phyloP scores from a whole-genome alignment of 2,329 filamentous ascomycete genomes.

The Claviceps sorghi region DNA sequence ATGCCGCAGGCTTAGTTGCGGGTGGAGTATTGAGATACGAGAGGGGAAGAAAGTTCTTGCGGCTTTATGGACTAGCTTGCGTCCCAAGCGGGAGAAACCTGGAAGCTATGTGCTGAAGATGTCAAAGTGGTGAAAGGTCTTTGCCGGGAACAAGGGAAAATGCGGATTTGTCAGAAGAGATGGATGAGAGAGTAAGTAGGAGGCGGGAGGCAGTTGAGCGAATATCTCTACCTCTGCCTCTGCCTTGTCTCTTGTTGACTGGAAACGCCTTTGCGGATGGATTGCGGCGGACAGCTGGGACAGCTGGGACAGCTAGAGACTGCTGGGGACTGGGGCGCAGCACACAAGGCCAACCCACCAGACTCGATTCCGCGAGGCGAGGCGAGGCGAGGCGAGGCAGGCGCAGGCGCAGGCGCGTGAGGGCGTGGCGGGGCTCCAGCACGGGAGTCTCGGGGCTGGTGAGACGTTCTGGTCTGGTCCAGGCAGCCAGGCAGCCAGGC shows the following conservation, averaged over 20 bases:
- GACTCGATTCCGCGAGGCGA: not conserved
- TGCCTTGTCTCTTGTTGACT: not conserved
- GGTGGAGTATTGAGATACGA: not conserved
- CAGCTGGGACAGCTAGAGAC: not conserved
- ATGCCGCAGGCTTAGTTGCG: constrained; percentile 6
- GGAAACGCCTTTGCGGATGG: not conserved
- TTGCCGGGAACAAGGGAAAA: not conserved
- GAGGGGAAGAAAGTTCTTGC: not conserved
- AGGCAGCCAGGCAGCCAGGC: not conserved
- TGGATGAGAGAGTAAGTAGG: not conserved
- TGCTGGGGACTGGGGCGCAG: not conserved
- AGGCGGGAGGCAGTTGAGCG: not conserved
- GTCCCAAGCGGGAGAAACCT: not conserved
- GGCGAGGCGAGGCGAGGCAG: too few species aligned
- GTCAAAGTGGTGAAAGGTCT: not conserved
- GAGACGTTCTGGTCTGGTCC: not conserved
- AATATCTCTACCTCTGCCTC: not conserved
- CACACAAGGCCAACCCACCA: not conserved
- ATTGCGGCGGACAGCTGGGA: not conserved
- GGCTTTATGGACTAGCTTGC: not conserved
- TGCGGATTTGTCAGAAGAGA: not conserved
- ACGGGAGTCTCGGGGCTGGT: not conserved
- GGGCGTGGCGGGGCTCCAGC: not conserved
- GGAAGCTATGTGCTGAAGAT: not conserved
- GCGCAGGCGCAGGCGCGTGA: not conserved